Evolutionary conservation across 805 yeast species (phyloP), one percentile per base, ranked within the genome.

Genomic region (Danielia reshetovae): DNA sequence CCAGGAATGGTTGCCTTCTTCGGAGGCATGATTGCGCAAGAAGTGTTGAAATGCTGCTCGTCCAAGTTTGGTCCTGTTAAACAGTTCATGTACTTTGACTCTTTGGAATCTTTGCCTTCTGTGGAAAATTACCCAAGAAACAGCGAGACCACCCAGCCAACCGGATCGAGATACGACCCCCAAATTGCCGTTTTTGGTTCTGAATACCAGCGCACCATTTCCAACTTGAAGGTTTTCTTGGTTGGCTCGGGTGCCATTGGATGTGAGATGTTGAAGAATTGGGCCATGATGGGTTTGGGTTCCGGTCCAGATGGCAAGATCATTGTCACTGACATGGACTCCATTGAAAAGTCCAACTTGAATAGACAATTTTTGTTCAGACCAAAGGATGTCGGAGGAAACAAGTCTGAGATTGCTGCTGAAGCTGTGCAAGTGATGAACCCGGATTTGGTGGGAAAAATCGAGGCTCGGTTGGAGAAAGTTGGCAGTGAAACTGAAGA

Each of bases 241-340:
- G 98, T 93, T 26, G 98, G 98, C 29, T 74, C 97, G 2, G 98
- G 98, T 57, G 98, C 98, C 13, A 93, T 93, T 68, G 98, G 98
- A 25, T 93, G 98, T 68, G 98, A 93, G 65, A 90, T 93, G 89
- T 72, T 93, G 53, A 93, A 93, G 65, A 89, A 87, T 56, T 93
- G 97, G 97, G 96, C 98, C 4, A 74, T 93, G 75, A 74, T 89
- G 77, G 98, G 98, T 29, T 67, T 93, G 34, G 97, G 95, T 23
- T 74, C 95, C 16, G 97, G 97, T 27, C 86, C 89, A 25, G 61
- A 83, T 3, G 98, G 98, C 51, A 74, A 77, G 50, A 85, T 93
- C 40, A 63, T 66, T 34, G 81, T 93, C 30, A 93, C 98, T 17
- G 98, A 90, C 62, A 93, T 81, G 57, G 98, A 93, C 57, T 77